Conservation (phyloP, 1,284 basidiomycete genomes). For the Ustilago tritici region DNA sequence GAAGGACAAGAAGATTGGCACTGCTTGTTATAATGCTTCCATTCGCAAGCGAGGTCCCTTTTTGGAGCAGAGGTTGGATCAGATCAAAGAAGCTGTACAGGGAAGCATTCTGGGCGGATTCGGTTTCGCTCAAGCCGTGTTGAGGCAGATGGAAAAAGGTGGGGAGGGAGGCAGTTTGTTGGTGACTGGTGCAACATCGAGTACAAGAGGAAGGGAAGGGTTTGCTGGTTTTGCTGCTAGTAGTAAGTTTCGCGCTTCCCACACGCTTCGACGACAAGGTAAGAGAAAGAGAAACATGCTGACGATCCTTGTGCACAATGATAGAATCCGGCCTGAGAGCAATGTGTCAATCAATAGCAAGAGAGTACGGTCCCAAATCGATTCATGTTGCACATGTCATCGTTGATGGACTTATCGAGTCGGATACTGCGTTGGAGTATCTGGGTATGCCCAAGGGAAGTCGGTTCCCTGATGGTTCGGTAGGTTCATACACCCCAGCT, state of each 20-base stretch:
- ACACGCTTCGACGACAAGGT: too few species aligned
- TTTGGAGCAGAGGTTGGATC: conserved; percentile 35
- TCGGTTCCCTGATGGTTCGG: conserved; percentile 47
- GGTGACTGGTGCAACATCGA: conserved; percentile 59
- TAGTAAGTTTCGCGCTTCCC: conserved; percentile 24
- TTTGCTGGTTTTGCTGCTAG: conserved; percentile 60
- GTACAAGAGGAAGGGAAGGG: conserved; percentile 50
- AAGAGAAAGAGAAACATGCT: neutral
- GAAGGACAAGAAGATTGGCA: conserved; percentile 52
- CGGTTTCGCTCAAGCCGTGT: conserved; percentile 49
- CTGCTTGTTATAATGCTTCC: conserved; percentile 57
- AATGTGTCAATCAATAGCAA: conserved; percentile 55
- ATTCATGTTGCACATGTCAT: conserved; percentile 60
- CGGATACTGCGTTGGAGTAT: conserved; percentile 44
- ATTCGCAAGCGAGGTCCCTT: conserved; percentile 53
- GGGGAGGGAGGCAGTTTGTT: conserved; percentile 49
- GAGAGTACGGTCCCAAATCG: conserved; percentile 48
- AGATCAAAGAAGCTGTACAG: conserved; percentile 46
- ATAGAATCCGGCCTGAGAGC: conserved; percentile 47
- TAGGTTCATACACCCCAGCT: conserved; percentile 17
- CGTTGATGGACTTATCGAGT: conserved; percentile 60
- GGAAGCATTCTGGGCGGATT: conserved; percentile 54
- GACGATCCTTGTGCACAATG: neutral
- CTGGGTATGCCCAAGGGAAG: conserved; percentile 51
- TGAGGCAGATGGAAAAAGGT: conserved; percentile 36